phyloP scores from a whole-genome alignment of 768 basidiomycete genomes.

The Phlegmacium glaucopus region DNA sequence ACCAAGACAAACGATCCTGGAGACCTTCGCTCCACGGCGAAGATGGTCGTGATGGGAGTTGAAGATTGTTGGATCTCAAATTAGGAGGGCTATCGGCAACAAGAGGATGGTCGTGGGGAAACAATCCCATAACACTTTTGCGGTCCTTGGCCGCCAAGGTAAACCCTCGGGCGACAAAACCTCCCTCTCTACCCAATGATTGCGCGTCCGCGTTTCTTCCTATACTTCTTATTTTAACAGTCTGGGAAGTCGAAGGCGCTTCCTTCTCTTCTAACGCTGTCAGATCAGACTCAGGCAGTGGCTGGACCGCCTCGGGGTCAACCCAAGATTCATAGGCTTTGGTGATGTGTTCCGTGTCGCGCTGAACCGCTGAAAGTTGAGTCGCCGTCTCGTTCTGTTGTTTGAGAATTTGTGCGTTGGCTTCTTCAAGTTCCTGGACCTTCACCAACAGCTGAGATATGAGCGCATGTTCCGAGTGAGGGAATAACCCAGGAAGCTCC shows the following conservation, averaged over 20 bases:
- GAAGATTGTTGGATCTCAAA: constrained; percentile 13
- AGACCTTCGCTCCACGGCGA: constrained; percentile 26
- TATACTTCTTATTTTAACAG: constrained; percentile 48
- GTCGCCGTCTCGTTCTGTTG: constrained; percentile 61
- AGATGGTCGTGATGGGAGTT: constrained; percentile 30
- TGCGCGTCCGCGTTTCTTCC: constrained; percentile 38
- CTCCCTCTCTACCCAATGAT: constrained; percentile 16
- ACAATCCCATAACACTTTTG: constrained; percentile 63
- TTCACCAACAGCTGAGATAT: constrained; percentile 72
- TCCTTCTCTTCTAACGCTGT: constrained; percentile 20
- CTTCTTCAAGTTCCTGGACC: constrained; percentile 73
- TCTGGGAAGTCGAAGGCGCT: constrained; percentile 29
- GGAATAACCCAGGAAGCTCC: constrained; percentile 15
- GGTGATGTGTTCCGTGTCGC: constrained; percentile 67
- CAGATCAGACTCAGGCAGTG: constrained; percentile 32
- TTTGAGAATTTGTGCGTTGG: constrained; percentile 62
- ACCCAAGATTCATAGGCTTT: constrained; percentile 67
- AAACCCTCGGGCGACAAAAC: constrained; percentile 13
- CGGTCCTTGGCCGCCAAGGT: constrained; percentile 25
- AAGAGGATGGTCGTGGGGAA: constrained; percentile 33
- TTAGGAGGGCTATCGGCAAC: constrained; percentile 5
- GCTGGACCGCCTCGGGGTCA: constrained; percentile 48
- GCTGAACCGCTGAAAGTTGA: constrained; percentile 65
- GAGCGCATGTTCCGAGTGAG: constrained; percentile 48
- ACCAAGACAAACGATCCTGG: constrained; percentile 23